A percentile compares a stretch with the other conserved stretches of the same genome.
Conservation (phyloP, 768 basidiomycete genomes). For the Russula dissimulans region DNA sequence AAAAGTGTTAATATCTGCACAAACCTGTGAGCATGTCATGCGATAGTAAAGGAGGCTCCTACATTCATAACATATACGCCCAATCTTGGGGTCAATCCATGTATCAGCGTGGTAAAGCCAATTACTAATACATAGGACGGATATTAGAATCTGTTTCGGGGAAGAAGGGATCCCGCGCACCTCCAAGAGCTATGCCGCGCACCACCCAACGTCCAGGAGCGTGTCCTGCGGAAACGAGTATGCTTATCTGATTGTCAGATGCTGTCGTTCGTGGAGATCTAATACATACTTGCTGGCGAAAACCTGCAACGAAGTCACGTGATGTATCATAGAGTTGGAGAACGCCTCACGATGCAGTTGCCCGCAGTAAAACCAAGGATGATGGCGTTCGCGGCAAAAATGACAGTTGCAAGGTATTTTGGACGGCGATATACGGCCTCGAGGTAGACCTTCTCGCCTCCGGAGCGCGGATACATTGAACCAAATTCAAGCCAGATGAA, state of each 20-base stretch:
- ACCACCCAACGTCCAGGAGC: conserved; percentile 38
- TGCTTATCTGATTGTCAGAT: conserved; percentile 26
- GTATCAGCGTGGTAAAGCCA: conserved; percentile 40
- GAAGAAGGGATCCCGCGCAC: conserved; percentile 24
- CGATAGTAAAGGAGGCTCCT: background rate
- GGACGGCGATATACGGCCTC: conserved; percentile 45
- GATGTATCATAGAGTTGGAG: background rate
- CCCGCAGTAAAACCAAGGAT: conserved; percentile 35
- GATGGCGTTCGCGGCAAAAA: conserved; percentile 42
- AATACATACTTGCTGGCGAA: conserved; percentile 24
- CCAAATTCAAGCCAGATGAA: conserved; percentile 60
- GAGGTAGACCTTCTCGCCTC: conserved; percentile 56
- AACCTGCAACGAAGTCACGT: conserved; percentile 19
- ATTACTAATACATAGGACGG: conserved; percentile 31
- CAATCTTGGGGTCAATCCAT: conserved; percentile 40
- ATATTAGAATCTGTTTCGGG: background rate
- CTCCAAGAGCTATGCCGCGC: conserved; percentile 50
- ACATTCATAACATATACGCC: conserved; percentile 50
- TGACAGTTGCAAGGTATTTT: conserved; percentile 37
- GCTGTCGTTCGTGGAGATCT: no score
- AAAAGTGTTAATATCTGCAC: conserved; percentile 40
- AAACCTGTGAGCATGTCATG: background rate
- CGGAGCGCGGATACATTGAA: conserved; percentile 53
- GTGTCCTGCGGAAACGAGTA: conserved; percentile 38
- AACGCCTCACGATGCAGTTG: conserved; percentile 39